These are phyloP conservation scores for Berkeleyomyces rouxiae DNA, from an alignment of 2,329 filamentous ascomycete species.

Conservation along the genomic window DNA sequence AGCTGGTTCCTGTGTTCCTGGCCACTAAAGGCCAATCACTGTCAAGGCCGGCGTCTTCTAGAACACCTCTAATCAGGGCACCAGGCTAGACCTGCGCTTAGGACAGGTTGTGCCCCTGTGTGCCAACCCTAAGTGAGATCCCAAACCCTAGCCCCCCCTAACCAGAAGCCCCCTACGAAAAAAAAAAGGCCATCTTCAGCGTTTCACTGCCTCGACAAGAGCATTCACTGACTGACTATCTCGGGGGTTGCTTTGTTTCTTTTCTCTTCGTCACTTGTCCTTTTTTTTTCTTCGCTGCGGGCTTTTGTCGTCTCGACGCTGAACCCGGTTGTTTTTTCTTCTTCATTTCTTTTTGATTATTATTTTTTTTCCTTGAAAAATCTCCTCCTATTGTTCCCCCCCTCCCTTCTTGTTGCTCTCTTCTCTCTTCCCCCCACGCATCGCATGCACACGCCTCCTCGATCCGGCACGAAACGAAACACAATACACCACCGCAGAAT, in stretches of 20 bases:
- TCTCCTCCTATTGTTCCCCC: not conserved
- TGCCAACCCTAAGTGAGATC: too few species aligned
- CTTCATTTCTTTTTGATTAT: not conserved
- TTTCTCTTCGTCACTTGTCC: not conserved
- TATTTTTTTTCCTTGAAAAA: not conserved
- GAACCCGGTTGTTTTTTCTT: not conserved
- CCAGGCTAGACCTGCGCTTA: too few species aligned
- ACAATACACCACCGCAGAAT: not conserved
- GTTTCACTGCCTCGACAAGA: slow-evolving; percentile 2
- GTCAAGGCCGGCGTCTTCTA: too few species aligned
- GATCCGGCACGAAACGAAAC: not conserved
- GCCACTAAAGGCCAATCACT: too few species aligned
- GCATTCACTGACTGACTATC: not conserved
- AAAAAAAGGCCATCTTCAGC: slow-evolving; percentile 2
- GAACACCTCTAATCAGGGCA: too few species aligned
- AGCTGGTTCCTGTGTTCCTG: too few species aligned
- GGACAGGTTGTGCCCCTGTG: too few species aligned
- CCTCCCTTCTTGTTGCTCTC: not conserved
- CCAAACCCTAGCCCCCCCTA: too few species aligned
- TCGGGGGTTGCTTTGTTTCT: not conserved
- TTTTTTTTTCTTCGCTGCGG: not conserved
- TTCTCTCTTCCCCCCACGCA: not conserved
- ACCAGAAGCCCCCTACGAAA: not conserved
- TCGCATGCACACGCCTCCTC: not conserved
- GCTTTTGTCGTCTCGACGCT: not conserved